Conservation (phyloP, 2,329 filamentous ascomycete genomes). For the Fusarium coffeatum region DNA sequence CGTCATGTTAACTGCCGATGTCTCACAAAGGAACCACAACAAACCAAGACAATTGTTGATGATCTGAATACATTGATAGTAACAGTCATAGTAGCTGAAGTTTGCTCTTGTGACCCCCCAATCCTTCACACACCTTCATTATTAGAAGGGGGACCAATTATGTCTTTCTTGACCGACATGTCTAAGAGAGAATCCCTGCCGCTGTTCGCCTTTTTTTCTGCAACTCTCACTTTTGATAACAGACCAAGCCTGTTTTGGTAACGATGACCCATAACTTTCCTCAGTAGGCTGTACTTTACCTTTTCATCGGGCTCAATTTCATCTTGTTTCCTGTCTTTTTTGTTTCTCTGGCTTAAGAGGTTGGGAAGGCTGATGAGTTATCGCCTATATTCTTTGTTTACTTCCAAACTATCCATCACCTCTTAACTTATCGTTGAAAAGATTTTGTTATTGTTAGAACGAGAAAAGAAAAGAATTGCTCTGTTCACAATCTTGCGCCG, state of each 20-base stretch:
- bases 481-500: constrained; percentile 3
- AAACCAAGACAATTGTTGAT: not conserved
- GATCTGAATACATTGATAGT: not conserved
- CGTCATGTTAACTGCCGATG: not conserved
- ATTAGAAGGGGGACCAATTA: constrained; percentile 15
- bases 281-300: constrained; percentile 11
- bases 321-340: constrained; percentile 6
- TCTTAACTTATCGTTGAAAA: not conserved
- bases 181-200: constrained; percentile 15
- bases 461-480: constrained; percentile 18
- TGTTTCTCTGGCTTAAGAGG: constrained; percentile 10
- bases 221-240: not conserved
- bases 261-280: constrained; percentile 20
- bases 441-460: not conserved
- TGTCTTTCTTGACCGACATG: constrained; percentile 14
- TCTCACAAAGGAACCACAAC: not conserved
- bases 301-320: constrained; percentile 1
- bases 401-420: not conserved
- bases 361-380: constrained; percentile 11
- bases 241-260: constrained; percentile 29
- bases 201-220: constrained; percentile 22
- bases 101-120: constrained; percentile 30
- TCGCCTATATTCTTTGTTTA: not conserved
- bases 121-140: constrained; percentile 6
- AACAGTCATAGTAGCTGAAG: not conserved